These are phyloP conservation scores for Entomophthora muscae DNA, from an alignment of 371 early-diverging fungal genomes.

Conservation along the genomic window DNA sequence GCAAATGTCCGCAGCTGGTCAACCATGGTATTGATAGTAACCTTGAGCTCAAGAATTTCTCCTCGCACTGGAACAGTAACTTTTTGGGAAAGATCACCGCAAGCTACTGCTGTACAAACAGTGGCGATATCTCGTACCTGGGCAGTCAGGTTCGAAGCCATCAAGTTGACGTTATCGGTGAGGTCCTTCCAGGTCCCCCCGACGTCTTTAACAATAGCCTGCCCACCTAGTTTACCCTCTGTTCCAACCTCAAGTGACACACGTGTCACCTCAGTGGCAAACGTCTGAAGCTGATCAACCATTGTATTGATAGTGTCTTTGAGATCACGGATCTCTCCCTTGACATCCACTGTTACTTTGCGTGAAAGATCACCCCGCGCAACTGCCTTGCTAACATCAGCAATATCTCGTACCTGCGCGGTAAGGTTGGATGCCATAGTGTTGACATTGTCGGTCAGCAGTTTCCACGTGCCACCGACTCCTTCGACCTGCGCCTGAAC, in stretches of 20 bases:
- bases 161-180: slow-evolving; percentile 32
- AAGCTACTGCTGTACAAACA: slow-evolving; percentile 34
- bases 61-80: slow-evolving; percentile 26
- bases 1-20: slow-evolving; percentile 35
- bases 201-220: slow-evolving; percentile 25
- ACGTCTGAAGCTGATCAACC: slow-evolving; percentile 38
- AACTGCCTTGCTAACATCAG: slow-evolving; percentile 27
- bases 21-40: slow-evolving; percentile 42
- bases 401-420: slow-evolving; percentile 31
- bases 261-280: slow-evolving; percentile 46
- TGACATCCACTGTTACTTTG: slow-evolving; percentile 23
- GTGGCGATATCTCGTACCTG: slow-evolving; percentile 34
- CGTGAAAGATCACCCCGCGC: slow-evolving; percentile 27
- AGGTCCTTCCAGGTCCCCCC: slow-evolving; percentile 31
- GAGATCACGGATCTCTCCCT: slow-evolving; percentile 28
- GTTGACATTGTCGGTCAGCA: slow-evolving; percentile 33
- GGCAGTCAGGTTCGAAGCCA: slow-evolving; percentile 27
- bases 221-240: slow-evolving; percentile 34
- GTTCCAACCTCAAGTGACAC: slow-evolving; percentile 44
- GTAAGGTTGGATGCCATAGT: slow-evolving; percentile 30
- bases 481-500: slow-evolving; percentile 23
- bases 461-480: slow-evolving; percentile 35
- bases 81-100: slow-evolving; percentile 37
- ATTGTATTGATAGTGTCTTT: slow-evolving; percentile 31
- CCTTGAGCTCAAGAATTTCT: slow-evolving; percentile 39